Percentiles rank a stretch among this genome's conserved stretches.
Evolutionary conservation across 2,329 filamentous ascomycete genomes (phyloP).

Genomic region (Pestalotiopsis sp.): DNA sequence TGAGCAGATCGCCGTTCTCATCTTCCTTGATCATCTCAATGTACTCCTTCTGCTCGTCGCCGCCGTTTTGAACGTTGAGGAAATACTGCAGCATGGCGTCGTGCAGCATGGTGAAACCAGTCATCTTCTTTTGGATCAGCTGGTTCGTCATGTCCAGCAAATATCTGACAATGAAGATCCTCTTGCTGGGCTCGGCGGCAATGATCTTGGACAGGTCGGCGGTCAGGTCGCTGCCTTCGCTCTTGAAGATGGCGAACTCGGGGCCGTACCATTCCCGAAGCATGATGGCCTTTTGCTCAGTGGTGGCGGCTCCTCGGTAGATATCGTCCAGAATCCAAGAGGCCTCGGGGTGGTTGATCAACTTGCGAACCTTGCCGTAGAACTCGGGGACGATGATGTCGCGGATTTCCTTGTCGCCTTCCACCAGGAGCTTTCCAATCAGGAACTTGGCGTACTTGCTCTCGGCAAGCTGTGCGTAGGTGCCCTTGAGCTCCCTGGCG

Average conservation of each 20-base stretch:
- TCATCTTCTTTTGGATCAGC: slow-evolving; percentile 93
- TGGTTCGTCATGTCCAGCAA: slow-evolving; percentile 86
- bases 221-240: slow-evolving; percentile 53
- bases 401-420: slow-evolving; percentile 83
- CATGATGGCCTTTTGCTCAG: slow-evolving; percentile 81
- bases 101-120: slow-evolving; percentile 95
- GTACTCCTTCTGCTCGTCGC: slow-evolving; percentile 83
- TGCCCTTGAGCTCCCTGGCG: slow-evolving; percentile 81
- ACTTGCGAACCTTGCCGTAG: slow-evolving; percentile 86
- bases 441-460: slow-evolving; percentile 97
- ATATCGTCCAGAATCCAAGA: slow-evolving; percentile 98
- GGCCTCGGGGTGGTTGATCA: slow-evolving; percentile 95
- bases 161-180: slow-evolving; percentile 82
- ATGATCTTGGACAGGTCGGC: slow-evolving; percentile 77
- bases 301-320: slow-evolving; percentile 85
- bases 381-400: slow-evolving; percentile 93
- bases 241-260: slow-evolving; percentile 82
- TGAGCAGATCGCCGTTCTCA: slow-evolving; percentile 84
- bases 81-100: slow-evolving; percentile 99
- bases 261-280: slow-evolving; percentile 96
- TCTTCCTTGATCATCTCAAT: slow-evolving; percentile 90
- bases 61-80: slow-evolving; percentile 73
- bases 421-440: slow-evolving; percentile 93
- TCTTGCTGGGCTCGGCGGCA: slow-evolving; percentile 78
- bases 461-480: slow-evolving; percentile 83